Evolutionary conservation across 2,329 filamentous ascomycete species (phyloP).

Genomic region (Clarireedia hainanense): DNA sequence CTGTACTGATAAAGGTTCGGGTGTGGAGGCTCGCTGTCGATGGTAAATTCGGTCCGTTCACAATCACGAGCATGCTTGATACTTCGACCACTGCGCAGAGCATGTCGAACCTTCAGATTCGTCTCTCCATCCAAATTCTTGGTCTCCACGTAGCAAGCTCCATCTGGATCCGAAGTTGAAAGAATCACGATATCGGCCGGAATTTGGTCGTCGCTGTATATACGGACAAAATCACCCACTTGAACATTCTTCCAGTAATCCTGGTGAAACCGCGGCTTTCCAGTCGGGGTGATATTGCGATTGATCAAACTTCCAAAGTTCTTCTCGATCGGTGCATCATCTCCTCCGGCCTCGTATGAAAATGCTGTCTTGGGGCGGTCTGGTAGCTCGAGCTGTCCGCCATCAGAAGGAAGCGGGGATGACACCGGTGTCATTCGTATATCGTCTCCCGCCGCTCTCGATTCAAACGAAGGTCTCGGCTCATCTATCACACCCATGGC

Average conservation of each 20-base stretch:
- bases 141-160: conserved; percentile 94
- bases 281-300: conserved; percentile 52
- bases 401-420: conserved; percentile 57
- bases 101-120: conserved; percentile 90
- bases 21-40: conserved; percentile 87
- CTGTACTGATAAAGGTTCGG: conserved; percentile 95
- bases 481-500: conserved; percentile 19
- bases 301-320: conserved; percentile 68
- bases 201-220: conserved; percentile 94
- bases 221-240: conserved; percentile 91
- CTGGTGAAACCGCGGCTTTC: conserved; percentile 78
- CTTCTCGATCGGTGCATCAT: conserved; percentile 28
- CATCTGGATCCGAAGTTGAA: conserved; percentile 87
- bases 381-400: conserved; percentile 21
- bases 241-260: conserved; percentile 93
- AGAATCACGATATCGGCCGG: conserved; percentile 90
- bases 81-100: conserved; percentile 73
- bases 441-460: conserved; percentile 52
- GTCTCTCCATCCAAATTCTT: conserved; percentile 98
- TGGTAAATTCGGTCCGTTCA: conserved; percentile 75
- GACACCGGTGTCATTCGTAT: conserved; percentile 96
- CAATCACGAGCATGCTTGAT: conserved; percentile 89
- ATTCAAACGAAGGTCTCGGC: conserved; percentile 50
- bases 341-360: conserved; percentile 36
- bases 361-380: conserved; percentile 30